These are phyloP conservation scores for Xylariaceae sp. DNA, from an alignment of 2,329 filamentous ascomycete genomes.

Conservation along the genomic window DNA sequence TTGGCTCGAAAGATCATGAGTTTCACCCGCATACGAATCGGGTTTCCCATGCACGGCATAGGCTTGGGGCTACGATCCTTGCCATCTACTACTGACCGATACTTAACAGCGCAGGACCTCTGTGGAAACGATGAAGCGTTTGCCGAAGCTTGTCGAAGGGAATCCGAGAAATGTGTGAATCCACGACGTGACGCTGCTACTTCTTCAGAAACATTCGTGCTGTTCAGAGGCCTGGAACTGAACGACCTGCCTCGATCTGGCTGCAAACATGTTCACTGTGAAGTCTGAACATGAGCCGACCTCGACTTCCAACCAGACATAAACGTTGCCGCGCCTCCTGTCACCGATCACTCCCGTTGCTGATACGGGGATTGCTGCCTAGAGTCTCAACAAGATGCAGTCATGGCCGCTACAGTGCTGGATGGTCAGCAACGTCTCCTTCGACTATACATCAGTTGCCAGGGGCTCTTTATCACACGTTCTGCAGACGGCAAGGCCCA, in stretches of 20 bases:
- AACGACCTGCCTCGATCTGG: too few relatives aligned
- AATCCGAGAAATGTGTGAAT: constrained; percentile 33
- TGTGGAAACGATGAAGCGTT: constrained; percentile 29
- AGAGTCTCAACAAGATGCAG: not conserved
- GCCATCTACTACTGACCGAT: constrained; percentile 9
- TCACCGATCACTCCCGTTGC: constrained; percentile 3
- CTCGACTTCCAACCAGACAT: constrained; percentile 2
- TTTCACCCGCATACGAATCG: too few relatives aligned
- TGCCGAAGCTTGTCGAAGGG: constrained; percentile 34
- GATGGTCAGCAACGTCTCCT: not conserved
- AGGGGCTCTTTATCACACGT: too few relatives aligned
- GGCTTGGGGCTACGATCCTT: constrained; percentile 21
- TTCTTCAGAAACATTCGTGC: too few relatives aligned
- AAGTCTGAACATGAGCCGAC: not conserved
- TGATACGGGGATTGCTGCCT: not conserved
- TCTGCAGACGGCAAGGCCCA: too few relatives aligned
- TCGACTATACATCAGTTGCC: not conserved
- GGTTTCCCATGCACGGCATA: too few relatives aligned
- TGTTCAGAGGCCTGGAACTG: too few relatives aligned
- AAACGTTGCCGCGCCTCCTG: not conserved
- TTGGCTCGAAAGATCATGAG: too few relatives aligned
- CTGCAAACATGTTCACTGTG: too few relatives aligned
- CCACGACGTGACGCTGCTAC: constrained; percentile 37
- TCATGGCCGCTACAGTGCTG: not conserved
- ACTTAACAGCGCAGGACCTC: constrained; percentile 21